Conservation (phyloP, 495 filamentous ascomycete species). For the Sphaerosporella brunnea region DNA sequence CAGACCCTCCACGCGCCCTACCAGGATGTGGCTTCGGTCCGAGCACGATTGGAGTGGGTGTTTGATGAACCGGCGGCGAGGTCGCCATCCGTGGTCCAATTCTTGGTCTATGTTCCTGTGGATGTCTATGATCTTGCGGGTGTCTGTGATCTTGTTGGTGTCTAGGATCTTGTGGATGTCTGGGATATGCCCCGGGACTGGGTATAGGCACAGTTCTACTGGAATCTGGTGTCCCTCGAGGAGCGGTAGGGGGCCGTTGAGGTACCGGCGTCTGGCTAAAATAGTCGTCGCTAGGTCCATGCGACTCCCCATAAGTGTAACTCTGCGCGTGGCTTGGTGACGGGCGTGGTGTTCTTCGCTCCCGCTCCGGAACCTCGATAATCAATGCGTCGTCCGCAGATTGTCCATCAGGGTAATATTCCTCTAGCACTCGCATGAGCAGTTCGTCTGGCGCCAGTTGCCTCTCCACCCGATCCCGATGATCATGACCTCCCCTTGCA, state of each 20-base stretch:
- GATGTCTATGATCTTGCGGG: no score
- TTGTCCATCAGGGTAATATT: slow-evolving; percentile 78
- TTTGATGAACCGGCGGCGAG: slow-evolving; percentile 42
- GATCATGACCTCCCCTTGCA: slow-evolving; percentile 14
- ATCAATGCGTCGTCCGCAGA: slow-evolving; percentile 75
- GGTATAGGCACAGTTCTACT: background rate
- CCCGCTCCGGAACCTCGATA: slow-evolving; percentile 53
- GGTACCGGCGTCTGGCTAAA: slow-evolving; percentile 4
- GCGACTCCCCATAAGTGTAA: background rate
- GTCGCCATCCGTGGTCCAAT: slow-evolving; percentile 50
- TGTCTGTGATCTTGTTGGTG: no score
- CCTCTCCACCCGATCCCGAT: slow-evolving; percentile 37
- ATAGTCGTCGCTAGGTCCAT: background rate
- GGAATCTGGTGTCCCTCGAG: background rate
- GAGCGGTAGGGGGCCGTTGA: background rate
- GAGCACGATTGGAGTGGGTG: no score
- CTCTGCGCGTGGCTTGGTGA: slow-evolving; percentile 38
- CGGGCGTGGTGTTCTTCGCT: slow-evolving; percentile 62
- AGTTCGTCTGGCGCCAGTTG: slow-evolving; percentile 69
- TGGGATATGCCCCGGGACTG: background rate
- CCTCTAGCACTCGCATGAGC: slow-evolving; percentile 59
- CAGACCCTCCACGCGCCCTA: slow-evolving; percentile 21
- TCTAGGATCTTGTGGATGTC: no score
- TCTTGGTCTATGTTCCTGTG: slow-evolving; percentile 30
- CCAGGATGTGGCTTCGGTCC: slow-evolving; percentile 6